phyloP scores from a whole-genome alignment of 2,329 filamentous ascomycete species.

The Penicillium sp. region DNA sequence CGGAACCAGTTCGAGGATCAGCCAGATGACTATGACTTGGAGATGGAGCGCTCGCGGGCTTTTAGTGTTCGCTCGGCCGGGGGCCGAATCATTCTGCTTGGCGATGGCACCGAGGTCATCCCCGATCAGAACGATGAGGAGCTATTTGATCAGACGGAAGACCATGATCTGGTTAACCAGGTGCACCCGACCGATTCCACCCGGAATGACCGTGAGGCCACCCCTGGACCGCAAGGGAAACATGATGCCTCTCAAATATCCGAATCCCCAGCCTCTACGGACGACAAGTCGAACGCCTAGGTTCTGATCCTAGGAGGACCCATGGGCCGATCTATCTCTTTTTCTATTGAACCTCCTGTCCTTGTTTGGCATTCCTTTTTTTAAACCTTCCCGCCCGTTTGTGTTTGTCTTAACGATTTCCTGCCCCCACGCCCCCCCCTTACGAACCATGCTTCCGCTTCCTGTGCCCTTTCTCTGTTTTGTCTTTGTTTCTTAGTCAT shows the following conservation, averaged over 20 bases:
- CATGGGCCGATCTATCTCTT: slow-evolving; percentile 15
- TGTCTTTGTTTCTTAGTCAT: slow-evolving; percentile 17
- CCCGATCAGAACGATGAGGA: slow-evolving; percentile 87
- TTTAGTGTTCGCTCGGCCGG: slow-evolving; percentile 70
- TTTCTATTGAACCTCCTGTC: slow-evolving; percentile 1
- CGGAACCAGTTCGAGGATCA: slow-evolving; percentile 82
- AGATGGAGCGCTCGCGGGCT: slow-evolving; percentile 58
- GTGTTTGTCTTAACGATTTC: slow-evolving; percentile 15
- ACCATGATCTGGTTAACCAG: slow-evolving; percentile 82
- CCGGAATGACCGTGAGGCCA: slow-evolving; percentile 51
- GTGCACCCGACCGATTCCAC: slow-evolving; percentile 58
- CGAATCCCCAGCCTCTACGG: slow-evolving; percentile 39
- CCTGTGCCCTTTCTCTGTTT: slow-evolving; percentile 18
- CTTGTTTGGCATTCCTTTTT: slow-evolving; percentile 7
- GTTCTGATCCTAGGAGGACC: slow-evolving; percentile 12
- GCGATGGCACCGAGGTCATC: slow-evolving; percentile 89
- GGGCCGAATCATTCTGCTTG: slow-evolving; percentile 89
- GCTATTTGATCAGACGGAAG: slow-evolving; percentile 91
- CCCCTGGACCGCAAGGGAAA: slow-evolving; percentile 50
- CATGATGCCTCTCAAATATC: slow-evolving; percentile 34
- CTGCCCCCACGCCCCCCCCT: slow-evolving; percentile 3
- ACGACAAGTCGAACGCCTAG: slow-evolving; percentile 35
- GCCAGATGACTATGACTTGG: slow-evolving; percentile 57
- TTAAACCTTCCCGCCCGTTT: slow-evolving; percentile 2
- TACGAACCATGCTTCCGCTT: slow-evolving; percentile 18